A percentile compares a stretch with the other conserved stretches of the same genome.
These are phyloP conservation scores for Phanerochaete sordida DNA, from an alignment of 768 basidiomycete genomes.

Conservation along the genomic window DNA sequence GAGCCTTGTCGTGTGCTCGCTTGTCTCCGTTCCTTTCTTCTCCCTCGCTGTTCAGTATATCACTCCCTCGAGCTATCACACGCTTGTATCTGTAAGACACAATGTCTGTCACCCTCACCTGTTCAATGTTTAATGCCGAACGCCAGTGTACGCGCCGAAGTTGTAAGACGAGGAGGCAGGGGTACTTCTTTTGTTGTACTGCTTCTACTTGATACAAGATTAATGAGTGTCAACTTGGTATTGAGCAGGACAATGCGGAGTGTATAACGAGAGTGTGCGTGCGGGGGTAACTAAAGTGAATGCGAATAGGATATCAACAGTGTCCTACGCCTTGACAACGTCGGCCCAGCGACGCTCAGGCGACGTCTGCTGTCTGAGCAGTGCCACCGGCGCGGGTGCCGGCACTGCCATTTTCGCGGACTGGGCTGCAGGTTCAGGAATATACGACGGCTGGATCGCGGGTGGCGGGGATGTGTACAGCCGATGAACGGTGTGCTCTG, in stretches of 20 bases:
- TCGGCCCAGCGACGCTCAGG: slow-evolving; percentile 3
- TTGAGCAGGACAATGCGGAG: background rate
- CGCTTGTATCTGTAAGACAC: slow-evolving; percentile 30
- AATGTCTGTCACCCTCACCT: slow-evolving; percentile 16
- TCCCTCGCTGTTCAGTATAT: slow-evolving; percentile 6
- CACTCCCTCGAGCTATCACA: slow-evolving; percentile 23
- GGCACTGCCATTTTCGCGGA: background rate
- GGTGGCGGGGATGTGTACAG: background rate
- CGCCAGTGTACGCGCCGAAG: background rate
- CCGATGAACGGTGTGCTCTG: slow-evolving; percentile 9
- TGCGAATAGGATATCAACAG: background rate
- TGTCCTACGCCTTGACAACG: background rate
- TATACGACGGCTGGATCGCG: background rate
- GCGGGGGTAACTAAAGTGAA: background rate
- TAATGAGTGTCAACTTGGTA: slow-evolving; percentile 2
- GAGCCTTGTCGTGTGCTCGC: background rate
- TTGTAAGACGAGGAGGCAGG: background rate
- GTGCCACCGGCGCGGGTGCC: background rate
- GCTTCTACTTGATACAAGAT: slow-evolving; percentile 5
- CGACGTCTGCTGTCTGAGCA: background rate
- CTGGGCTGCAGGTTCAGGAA: no score
- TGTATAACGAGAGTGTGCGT: background rate
- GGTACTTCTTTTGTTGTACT: background rate
- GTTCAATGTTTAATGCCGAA: slow-evolving; percentile 2
- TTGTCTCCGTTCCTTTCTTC: background rate